A percentile compares a stretch with the other conserved stretches of the same genome.
phyloP scores from a whole-genome alignment of 768 basidiomycete species.

The Dictyophora rubrovolvata region DNA sequence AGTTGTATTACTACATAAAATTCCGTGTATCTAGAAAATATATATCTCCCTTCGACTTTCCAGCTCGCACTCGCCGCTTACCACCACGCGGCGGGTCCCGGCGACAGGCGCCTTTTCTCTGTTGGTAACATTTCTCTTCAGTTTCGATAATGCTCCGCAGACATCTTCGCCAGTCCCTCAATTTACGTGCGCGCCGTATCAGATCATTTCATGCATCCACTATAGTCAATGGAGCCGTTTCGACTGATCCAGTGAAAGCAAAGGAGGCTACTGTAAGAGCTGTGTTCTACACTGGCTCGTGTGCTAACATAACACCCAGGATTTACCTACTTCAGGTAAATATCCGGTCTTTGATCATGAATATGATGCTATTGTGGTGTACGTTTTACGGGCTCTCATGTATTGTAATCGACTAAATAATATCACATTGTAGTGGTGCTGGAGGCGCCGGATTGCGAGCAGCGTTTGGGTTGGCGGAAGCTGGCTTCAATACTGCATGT shows the following conservation, averaged over 20 bases:
- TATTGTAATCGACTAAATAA: slow-evolving; percentile 1
- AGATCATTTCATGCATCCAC: slow-evolving; percentile 62
- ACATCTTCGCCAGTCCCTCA: slow-evolving; percentile 43
- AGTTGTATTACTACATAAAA: neutral
- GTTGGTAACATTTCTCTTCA: slow-evolving; percentile 10
- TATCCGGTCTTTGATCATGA: slow-evolving; percentile 98
- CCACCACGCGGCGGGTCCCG: neutral
- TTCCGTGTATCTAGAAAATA: neutral
- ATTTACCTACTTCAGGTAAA: slow-evolving; percentile 56
- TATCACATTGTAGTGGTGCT: slow-evolving; percentile 58
- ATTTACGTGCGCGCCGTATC: slow-evolving; percentile 25
- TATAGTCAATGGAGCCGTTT: slow-evolving; percentile 48
- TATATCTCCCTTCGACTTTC: neutral
- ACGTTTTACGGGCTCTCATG: neutral
- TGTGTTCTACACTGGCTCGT: slow-evolving; percentile 8
- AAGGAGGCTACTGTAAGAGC: slow-evolving; percentile 64
- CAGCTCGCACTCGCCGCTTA: neutral
- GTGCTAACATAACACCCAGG: slow-evolving; percentile 39
- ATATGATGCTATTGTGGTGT: slow-evolving; percentile 98
- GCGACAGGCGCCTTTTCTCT: slow-evolving; percentile 18
- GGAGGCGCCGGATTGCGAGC: slow-evolving; percentile 98
- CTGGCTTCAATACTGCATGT: slow-evolving; percentile 97
- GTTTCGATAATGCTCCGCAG: slow-evolving; percentile 48
- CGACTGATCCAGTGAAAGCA: slow-evolving; percentile 67
- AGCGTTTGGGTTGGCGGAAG: slow-evolving; percentile 96